These are phyloP conservation scores for Ophioceras dolichostomum DNA, from an alignment of 2,329 filamentous ascomycete genomes.

Conservation along the genomic window DNA sequence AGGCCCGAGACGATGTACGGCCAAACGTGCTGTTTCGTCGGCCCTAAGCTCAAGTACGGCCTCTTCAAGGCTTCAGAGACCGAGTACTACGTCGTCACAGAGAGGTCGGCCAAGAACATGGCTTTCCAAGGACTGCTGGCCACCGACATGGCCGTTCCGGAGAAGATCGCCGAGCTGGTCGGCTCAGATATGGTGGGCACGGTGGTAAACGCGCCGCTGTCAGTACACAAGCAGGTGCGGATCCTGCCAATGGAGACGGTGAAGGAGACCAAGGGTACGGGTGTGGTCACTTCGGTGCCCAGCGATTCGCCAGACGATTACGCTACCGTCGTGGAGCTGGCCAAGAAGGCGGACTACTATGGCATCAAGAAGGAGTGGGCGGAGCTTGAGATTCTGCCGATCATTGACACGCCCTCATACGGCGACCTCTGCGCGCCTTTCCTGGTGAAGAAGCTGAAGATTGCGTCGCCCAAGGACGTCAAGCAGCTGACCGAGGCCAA, in stretches of 20 bases:
- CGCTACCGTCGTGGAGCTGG: constrained; percentile 74
- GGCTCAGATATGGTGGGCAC: constrained; percentile 79
- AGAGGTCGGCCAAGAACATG: constrained; percentile 77
- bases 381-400: constrained; percentile 75
- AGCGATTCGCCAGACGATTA: constrained; percentile 95
- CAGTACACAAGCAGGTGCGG: constrained; percentile 69
- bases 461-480: constrained; percentile 88
- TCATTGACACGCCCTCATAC: constrained; percentile 81
- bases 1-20: constrained; percentile 98
- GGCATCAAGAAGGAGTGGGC: constrained; percentile 96
- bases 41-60: constrained; percentile 80
- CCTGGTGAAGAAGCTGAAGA: constrained; percentile 87
- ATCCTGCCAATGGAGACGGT: constrained; percentile 95
- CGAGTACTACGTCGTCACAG: constrained; percentile 58
- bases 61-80: constrained; percentile 68
- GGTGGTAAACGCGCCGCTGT: constrained; percentile 81
- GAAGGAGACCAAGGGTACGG: constrained; percentile 86
- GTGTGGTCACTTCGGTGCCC: constrained; percentile 89
- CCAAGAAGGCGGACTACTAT: constrained; percentile 94
- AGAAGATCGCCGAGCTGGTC: constrained; percentile 60
- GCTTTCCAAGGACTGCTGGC: constrained; percentile 82
- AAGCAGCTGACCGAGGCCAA: constrained; percentile 82
- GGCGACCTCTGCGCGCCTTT: constrained; percentile 74
- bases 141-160: constrained; percentile 55
- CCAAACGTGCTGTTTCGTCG: constrained; percentile 91